Percentiles rank a stretch among this genome's conserved stretches.
Conservation (phyloP, 805 yeast species). For the Vanderwaltozyma yarrowii region DNA sequence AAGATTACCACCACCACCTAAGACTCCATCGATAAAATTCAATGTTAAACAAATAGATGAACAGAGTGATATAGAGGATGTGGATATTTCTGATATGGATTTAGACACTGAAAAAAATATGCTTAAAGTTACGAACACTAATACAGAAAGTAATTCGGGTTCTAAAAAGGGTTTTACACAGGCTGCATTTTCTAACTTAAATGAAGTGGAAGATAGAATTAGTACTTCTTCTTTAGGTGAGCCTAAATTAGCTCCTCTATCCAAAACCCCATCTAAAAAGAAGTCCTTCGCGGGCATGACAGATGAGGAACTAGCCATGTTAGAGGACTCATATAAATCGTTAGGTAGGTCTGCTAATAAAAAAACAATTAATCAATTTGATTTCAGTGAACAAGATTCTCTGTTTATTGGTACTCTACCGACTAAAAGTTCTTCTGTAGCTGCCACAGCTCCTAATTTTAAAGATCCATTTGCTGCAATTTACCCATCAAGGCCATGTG, state of each 20-base stretch:
- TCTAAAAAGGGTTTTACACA: constrained; percentile 23
- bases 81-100: constrained; percentile 19
- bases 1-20: constrained; percentile 23
- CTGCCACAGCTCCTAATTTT: background rate
- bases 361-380: constrained; percentile 20
- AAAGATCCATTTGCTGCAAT: constrained; percentile 18
- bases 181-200: constrained; percentile 24
- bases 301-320: constrained; percentile 21
- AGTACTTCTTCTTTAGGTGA: background rate
- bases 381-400: constrained; percentile 23
- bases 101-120: constrained; percentile 13
- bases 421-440: background rate
- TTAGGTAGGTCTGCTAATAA: constrained; percentile 17
- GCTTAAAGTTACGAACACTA: constrained; percentile 14
- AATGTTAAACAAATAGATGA: constrained; percentile 9
- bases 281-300: constrained; percentile 28
- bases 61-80: constrained; percentile 9
- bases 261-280: constrained; percentile 4
- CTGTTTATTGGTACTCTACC: constrained; percentile 8
- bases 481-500: constrained; percentile 28
- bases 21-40: constrained; percentile 10
- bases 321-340: constrained; percentile 22
- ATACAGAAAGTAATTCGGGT: constrained; percentile 26
- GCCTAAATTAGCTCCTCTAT: background rate
- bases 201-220: constrained; percentile 27